Conservation (phyloP, 2,329 filamentous ascomycete species). For the Rhynchosporium graminicola region DNA sequence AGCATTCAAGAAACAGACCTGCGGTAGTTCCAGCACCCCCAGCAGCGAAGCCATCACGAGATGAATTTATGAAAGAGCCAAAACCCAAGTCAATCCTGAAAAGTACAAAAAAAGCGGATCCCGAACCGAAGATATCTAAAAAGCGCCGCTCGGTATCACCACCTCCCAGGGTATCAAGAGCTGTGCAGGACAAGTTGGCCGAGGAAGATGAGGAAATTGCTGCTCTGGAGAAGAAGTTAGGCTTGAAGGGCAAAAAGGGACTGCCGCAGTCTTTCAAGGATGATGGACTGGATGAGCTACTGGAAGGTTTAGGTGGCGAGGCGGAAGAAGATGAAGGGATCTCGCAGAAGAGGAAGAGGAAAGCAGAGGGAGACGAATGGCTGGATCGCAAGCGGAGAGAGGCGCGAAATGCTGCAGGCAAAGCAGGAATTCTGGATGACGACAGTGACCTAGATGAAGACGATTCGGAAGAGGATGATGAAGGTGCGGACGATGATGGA, state of each 20-base stretch:
- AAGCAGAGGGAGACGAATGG: conserved; percentile 60
- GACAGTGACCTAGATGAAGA: conserved; percentile 36
- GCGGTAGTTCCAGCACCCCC: conserved; percentile 7
- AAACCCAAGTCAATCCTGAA: conserved; percentile 39
- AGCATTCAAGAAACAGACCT: conserved; percentile 1
- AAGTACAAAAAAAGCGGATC: conserved; percentile 31
- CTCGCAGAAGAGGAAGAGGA: conserved; percentile 56
- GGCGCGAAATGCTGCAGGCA: conserved; percentile 33
- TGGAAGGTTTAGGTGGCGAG: conserved; percentile 64
- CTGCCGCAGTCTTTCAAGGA: conserved; percentile 73
- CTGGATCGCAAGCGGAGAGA: conserved; percentile 58
- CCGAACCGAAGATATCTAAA: conserved; percentile 6
- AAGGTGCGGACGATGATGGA: conserved; percentile 39
- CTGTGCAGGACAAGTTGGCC: conserved; percentile 64
- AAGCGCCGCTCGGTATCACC: conserved; percentile 25
- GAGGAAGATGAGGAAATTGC: conserved; percentile 89
- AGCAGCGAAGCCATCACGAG: conserved; percentile 2
- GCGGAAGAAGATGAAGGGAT: conserved; percentile 47
- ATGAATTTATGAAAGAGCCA: conserved; percentile 5
- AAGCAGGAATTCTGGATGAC: conserved; percentile 14
- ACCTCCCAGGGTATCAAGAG: conserved; percentile 30
- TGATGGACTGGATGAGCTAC: conserved; percentile 78
- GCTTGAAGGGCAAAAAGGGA: conserved; percentile 73
- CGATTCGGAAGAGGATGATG: conserved; percentile 34
- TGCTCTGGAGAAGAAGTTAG: conserved; percentile 82